phyloP scores from a whole-genome alignment of 2,329 filamentous ascomycete genomes.

The Diaporthe velutina region DNA sequence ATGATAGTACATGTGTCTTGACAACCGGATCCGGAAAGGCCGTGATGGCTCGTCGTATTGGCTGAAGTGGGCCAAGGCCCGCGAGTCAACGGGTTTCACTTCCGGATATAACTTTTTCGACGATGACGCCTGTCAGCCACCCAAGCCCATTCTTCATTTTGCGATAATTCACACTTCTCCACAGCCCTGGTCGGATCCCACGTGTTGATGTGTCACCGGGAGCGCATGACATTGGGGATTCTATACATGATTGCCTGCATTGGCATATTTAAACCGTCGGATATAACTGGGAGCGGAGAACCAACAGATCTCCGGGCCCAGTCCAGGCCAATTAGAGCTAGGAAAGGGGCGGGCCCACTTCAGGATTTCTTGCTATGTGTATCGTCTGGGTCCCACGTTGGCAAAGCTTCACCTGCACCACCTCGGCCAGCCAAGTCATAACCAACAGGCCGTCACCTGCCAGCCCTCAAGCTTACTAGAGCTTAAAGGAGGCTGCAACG shows the following conservation, averaged over 20 bases:
- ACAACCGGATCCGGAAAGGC: conserved; percentile 3
- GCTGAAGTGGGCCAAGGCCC: not conserved
- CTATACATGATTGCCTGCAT: not conserved
- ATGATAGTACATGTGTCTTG: not conserved
- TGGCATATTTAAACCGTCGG: not conserved
- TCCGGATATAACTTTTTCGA: conserved; percentile 20
- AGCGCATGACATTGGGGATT: not conserved
- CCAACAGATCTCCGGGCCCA: conserved; percentile 7
- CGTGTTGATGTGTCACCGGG: not conserved
- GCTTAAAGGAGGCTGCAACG: conserved; percentile 14
- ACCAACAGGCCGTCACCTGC: not conserved
- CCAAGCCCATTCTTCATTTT: not conserved
- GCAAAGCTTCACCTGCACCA: conserved; percentile 13
- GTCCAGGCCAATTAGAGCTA: conserved; percentile 22
- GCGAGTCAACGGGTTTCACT: conserved; percentile 25
- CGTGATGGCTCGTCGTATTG: conserved; percentile 17
- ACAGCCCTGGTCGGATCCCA: not conserved
- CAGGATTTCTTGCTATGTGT: conserved; percentile 25
- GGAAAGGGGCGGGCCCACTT: conserved; percentile 25
- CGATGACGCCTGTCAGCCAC: not conserved
- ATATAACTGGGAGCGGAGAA: conserved; percentile 17
- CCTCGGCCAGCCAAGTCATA: conserved; percentile 4
- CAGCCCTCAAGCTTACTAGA: conserved; percentile 17
- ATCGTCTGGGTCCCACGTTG: conserved; percentile 26
- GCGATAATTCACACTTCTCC: not conserved